Conservation (phyloP, 2,329 filamentous ascomycete genomes). For the Chaetomiaceae sp. region DNA sequence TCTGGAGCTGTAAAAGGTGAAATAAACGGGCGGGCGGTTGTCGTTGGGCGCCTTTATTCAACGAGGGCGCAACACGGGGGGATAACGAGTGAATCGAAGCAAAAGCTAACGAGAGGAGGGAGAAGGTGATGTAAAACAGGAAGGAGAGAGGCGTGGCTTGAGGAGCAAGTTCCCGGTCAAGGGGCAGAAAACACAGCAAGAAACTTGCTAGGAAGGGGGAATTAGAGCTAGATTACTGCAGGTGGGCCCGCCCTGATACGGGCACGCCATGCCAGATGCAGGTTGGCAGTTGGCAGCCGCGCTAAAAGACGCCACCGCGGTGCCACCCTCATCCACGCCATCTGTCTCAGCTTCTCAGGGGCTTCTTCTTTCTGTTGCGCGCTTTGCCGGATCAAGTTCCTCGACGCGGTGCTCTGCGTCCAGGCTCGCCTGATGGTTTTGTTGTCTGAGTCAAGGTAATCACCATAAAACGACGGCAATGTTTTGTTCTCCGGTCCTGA, state of each 20-base stretch:
- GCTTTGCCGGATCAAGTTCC: too few relatives aligned
- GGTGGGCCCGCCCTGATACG: constrained; percentile 17
- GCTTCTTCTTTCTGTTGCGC: background rate
- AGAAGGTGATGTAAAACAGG: constrained; percentile 24
- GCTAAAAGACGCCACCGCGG: background rate
- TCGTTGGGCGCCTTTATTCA: constrained; percentile 6
- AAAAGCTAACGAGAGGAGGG: constrained; percentile 23
- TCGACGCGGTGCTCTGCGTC: too few relatives aligned
- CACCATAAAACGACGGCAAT: too few relatives aligned
- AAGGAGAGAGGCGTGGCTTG: constrained; percentile 26
- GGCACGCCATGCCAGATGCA: constrained; percentile 24
- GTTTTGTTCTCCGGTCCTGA: too few relatives aligned
- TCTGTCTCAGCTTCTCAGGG: constrained; percentile 8
- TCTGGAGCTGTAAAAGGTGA: background rate
- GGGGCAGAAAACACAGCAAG: constrained; percentile 23
- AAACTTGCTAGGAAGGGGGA: constrained; percentile 25
- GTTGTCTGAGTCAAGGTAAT: too few relatives aligned
- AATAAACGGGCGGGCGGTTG: constrained; percentile 8
- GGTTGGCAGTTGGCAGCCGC: constrained; percentile 1
- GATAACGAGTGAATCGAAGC: constrained; percentile 29
- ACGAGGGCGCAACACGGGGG: background rate
- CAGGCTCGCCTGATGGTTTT: too few relatives aligned
- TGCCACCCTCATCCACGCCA: background rate
- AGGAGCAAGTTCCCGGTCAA: constrained; percentile 17
- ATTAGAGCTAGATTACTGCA: constrained; percentile 25